These are phyloP conservation scores for Sphaceloma murrayae DNA, from an alignment of 2,329 filamentous ascomycete species.

Conservation along the genomic window DNA sequence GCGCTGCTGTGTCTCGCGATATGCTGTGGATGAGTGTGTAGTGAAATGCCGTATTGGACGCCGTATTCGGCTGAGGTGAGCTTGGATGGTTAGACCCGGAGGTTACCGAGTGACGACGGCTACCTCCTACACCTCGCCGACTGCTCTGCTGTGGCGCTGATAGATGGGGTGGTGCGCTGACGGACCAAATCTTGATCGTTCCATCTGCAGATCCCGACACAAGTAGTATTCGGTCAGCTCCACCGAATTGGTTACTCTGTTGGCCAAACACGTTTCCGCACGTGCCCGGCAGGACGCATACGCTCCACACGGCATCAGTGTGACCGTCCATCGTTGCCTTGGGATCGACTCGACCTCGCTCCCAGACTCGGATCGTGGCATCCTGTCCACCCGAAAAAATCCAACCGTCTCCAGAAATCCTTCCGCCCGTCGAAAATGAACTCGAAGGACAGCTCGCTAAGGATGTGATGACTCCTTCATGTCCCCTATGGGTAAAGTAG, in stretches of 20 bases:
- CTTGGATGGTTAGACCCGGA: conserved; percentile 87
- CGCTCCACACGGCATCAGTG: conserved; percentile 89
- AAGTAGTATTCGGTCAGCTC: conserved; percentile 76
- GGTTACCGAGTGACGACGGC: conserved; percentile 83
- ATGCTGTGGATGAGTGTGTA: conserved; percentile 86
- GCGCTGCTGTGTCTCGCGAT: conserved; percentile 40
- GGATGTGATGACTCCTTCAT: conserved; percentile 80
- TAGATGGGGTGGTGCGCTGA: conserved; percentile 79
- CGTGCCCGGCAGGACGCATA: conserved; percentile 83
- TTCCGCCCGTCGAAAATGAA: conserved; percentile 80
- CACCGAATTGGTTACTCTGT: conserved; percentile 57
- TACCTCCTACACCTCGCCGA: conserved; percentile 60
- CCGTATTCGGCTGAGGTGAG: conserved; percentile 78
- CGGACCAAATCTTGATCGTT: conserved; percentile 84
- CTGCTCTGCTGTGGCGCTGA: conserved; percentile 68
- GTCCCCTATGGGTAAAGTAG: conserved; percentile 91
- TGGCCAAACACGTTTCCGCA: conserved; percentile 69
- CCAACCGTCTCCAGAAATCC: conserved; percentile 88
- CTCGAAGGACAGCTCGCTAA: conserved; percentile 80
- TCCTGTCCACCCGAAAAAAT: conserved; percentile 97
- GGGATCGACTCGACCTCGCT: conserved; percentile 84
- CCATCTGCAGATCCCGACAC: conserved; percentile 88
- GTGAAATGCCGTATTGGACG: conserved; percentile 76
- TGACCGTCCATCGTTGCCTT: conserved; percentile 92
- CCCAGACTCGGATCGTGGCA: conserved; percentile 87